phyloP scores from a whole-genome alignment of 2,329 filamentous ascomycete genomes.

The Alternaria postmessia region DNA sequence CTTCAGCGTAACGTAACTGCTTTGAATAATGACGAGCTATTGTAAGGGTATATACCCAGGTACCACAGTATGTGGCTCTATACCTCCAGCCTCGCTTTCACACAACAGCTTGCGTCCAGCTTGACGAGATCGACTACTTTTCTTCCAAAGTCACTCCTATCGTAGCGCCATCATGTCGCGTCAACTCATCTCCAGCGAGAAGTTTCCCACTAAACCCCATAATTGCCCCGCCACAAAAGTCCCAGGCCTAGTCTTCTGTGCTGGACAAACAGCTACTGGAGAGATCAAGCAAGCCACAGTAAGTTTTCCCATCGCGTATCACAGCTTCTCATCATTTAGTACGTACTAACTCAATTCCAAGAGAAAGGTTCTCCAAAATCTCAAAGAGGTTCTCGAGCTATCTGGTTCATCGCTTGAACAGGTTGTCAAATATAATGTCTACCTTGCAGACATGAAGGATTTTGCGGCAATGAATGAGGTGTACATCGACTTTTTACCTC shows the following conservation, averaged over 20 bases:
- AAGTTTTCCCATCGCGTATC: background rate
- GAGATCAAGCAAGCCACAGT: slow-evolving; percentile 37
- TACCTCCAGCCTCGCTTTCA: background rate
- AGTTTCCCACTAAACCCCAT: slow-evolving; percentile 36
- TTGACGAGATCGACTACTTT: background rate
- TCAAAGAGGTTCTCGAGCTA: slow-evolving; percentile 34
- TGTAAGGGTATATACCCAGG: background rate
- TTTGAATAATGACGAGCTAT: background rate
- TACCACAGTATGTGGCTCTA: background rate
- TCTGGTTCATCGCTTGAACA: slow-evolving; percentile 38
- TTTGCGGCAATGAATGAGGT: slow-evolving; percentile 43
- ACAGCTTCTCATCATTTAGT: background rate
- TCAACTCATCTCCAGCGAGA: slow-evolving; percentile 36
- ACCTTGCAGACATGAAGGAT: slow-evolving; percentile 40
- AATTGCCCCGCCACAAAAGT: slow-evolving; percentile 34
- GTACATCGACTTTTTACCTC: slow-evolving; percentile 37
- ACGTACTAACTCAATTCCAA: background rate
- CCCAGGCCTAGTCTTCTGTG: slow-evolving; percentile 34
- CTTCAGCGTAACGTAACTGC: background rate
- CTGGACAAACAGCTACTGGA: slow-evolving; percentile 35
- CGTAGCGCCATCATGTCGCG: slow-evolving; percentile 24
- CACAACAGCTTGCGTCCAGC: background rate
- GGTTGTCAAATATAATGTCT: slow-evolving; percentile 45
- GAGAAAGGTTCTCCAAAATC: slow-evolving; percentile 31
- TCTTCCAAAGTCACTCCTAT: background rate